phyloP scores from a whole-genome alignment of 495 filamentous ascomycete species.

The Penicillium canescens region DNA sequence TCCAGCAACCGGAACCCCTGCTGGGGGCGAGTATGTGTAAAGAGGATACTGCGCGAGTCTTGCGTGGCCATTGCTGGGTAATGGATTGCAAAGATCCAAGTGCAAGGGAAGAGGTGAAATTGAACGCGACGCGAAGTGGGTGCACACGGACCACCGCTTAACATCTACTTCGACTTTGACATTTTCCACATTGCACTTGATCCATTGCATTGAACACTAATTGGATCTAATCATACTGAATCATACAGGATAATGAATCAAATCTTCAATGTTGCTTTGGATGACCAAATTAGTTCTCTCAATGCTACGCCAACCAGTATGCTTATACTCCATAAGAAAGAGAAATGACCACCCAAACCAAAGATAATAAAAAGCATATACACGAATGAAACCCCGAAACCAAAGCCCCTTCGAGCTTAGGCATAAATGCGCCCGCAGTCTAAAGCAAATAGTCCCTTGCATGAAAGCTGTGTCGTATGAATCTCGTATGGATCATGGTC shows the following conservation, averaged over 20 bases:
- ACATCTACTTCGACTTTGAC: constrained; percentile 7
- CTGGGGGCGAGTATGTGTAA: constrained; percentile 61
- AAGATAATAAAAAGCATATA: constrained; percentile 4
- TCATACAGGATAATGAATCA: no score
- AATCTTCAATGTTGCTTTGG: constrained; percentile 1
- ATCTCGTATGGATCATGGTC: neutral
- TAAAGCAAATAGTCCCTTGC: neutral
- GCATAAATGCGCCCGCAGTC: constrained; percentile 1
- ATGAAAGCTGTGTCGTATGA: neutral
- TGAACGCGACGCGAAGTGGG: constrained; percentile 13
- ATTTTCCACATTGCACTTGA: no score
- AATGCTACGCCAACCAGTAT: constrained; percentile 2
- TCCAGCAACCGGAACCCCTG: constrained; percentile 76
- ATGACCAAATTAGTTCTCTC: constrained; percentile 2
- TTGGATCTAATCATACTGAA: no score
- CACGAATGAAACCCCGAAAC: constrained; percentile 7
- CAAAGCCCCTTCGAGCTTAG: constrained; percentile 11
- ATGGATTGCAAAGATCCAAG: neutral
- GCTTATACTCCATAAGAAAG: neutral
- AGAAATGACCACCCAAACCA: constrained; percentile 1
- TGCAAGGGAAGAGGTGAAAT: constrained; percentile 1
- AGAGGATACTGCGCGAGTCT: constrained; percentile 57
- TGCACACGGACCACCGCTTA: constrained; percentile 38
- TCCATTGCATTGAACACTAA: no score
- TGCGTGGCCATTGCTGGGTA: constrained; percentile 57